Evolutionary conservation across 768 basidiomycete genomes (phyloP).

Genomic region (Agrocybe praecox): DNA sequence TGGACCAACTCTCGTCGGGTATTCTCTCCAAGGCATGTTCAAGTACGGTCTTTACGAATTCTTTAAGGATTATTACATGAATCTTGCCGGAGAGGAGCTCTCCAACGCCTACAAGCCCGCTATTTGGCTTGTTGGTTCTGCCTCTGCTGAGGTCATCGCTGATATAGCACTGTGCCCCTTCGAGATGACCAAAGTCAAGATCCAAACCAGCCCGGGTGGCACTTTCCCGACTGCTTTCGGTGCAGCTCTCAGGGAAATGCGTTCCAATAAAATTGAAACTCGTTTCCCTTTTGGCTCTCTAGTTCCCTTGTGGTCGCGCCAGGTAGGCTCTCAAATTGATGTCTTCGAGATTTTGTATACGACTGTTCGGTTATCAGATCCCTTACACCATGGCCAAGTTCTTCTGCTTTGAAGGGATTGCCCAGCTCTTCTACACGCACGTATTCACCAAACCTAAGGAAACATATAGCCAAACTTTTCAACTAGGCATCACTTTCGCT

Average conservation of each 20-base stretch:
- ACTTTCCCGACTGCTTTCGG: slow-evolving; percentile 80
- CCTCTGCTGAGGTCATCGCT: slow-evolving; percentile 94
- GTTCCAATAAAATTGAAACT: slow-evolving; percentile 63
- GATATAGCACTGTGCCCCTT: slow-evolving; percentile 95
- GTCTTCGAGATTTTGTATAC: not conserved
- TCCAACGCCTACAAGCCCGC: slow-evolving; percentile 80
- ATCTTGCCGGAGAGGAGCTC: slow-evolving; percentile 84
- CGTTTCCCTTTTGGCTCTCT: slow-evolving; percentile 87
- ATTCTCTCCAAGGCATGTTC: slow-evolving; percentile 96
- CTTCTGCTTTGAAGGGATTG: slow-evolving; percentile 92
- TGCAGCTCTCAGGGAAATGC: slow-evolving; percentile 72
- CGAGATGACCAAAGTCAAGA: slow-evolving; percentile 93
- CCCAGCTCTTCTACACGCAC: slow-evolving; percentile 84
- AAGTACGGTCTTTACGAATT: slow-evolving; percentile 98
- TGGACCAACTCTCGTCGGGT: slow-evolving; percentile 91
- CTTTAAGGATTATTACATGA: slow-evolving; percentile 94
- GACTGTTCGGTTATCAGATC: slow-evolving; percentile 51
- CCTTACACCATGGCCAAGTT: slow-evolving; percentile 99
- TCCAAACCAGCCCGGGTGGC: slow-evolving; percentile 75
- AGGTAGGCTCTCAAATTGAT: slow-evolving; percentile 44
- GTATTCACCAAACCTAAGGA: slow-evolving; percentile 83
- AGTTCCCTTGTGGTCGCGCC: slow-evolving; percentile 87
- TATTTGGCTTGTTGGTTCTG: slow-evolving; percentile 94
- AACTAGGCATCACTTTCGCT: slow-evolving; percentile 86
- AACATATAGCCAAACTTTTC: slow-evolving; percentile 76